A percentile compares a stretch with the other conserved stretches of the same genome.
Evolutionary conservation across 108 stramenopile species (phyloP).

Genomic region (Aurantiochytrium sp.): DNA sequence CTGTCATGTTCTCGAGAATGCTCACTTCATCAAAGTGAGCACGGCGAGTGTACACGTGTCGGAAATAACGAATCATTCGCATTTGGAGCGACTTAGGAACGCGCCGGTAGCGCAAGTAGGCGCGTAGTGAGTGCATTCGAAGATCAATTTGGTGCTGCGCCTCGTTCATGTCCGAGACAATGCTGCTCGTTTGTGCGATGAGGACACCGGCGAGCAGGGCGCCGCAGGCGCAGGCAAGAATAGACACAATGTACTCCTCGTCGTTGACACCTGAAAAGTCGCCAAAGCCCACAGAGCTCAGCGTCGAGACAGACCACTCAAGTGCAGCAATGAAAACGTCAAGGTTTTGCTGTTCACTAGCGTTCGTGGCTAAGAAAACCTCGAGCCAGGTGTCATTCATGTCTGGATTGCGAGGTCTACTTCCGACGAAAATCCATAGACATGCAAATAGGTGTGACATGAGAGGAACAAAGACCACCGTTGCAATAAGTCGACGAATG

Average conservation of each 20-base stretch:
- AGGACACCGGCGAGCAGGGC: background rate
- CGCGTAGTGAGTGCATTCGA: background rate
- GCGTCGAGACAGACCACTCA: background rate
- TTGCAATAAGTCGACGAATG: background rate
- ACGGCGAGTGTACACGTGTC: background rate
- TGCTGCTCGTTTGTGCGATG: background rate
- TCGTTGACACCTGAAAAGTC: background rate
- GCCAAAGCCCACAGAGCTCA: background rate
- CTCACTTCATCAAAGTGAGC: background rate
- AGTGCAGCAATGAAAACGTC: background rate
- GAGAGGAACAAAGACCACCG: background rate
- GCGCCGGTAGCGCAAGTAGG: background rate
- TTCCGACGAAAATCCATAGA: background rate
- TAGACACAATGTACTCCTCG: background rate
- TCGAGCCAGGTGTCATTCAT: background rate
- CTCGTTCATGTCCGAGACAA: background rate
- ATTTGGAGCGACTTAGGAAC: background rate
- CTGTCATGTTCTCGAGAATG: background rate
- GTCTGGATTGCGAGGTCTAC: background rate
- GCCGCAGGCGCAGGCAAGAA: background rate
- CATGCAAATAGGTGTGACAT: background rate
- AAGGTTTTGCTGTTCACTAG: background rate
- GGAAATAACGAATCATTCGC: background rate
- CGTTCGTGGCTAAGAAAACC: background rate
- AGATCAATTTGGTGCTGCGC: background rate